These are phyloP conservation scores for Fonsecaea multimorphosa DNA, from an alignment of 2,329 filamentous ascomycete genomes.

Conservation along the genomic window DNA sequence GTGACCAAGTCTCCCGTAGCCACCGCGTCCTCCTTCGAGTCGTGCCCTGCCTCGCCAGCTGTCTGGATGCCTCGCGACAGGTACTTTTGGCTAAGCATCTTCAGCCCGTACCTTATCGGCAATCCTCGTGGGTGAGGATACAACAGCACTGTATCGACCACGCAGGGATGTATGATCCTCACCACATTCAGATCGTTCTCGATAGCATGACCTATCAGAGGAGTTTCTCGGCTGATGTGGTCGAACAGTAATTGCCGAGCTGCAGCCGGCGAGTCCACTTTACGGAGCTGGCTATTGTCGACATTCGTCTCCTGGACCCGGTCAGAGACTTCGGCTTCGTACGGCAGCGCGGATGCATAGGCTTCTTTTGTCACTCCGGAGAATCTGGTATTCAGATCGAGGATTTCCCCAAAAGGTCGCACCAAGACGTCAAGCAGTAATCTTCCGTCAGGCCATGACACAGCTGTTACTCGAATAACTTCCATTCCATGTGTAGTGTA, in stretches of 20 bases:
- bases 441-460: conserved; percentile 80
- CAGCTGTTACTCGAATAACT: conserved; percentile 85
- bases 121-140: conserved; percentile 80
- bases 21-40: conserved; percentile 88
- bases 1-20: conserved; percentile 86
- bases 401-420: conserved; percentile 77
- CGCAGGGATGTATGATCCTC: conserved; percentile 80
- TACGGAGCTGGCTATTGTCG: conserved; percentile 61
- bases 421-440: conserved; percentile 84
- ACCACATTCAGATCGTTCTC: conserved; percentile 93
- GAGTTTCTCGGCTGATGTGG: conserved; percentile 75
- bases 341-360: conserved; percentile 71
- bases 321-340: conserved; percentile 43
- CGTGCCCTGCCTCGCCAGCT: conserved; percentile 73
- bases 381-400: conserved; percentile 91
- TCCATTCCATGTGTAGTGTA: conserved; percentile 90
- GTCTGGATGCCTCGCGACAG: conserved; percentile 81
- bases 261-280: conserved; percentile 74
- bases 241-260: conserved; percentile 80
- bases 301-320: background rate
- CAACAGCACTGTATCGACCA: conserved; percentile 85
- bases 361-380: conserved; percentile 85
- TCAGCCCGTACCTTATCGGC: conserved; percentile 79
- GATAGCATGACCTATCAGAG: conserved; percentile 88
- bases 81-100: conserved; percentile 70